phyloP scores from a whole-genome alignment of 805 yeast genomes.

The Schwanniomyces yamadae region DNA sequence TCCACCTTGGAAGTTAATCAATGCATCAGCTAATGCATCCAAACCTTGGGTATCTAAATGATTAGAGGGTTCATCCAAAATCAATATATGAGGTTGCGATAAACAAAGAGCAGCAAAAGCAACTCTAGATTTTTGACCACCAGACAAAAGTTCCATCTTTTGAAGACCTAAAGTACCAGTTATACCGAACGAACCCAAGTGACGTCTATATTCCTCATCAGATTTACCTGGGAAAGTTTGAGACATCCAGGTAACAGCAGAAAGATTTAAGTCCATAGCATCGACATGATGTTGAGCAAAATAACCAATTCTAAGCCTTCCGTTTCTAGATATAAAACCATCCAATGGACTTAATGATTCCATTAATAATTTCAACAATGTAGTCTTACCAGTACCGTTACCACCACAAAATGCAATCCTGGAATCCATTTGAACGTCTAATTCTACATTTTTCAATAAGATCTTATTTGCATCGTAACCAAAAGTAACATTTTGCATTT shows the following conservation, averaged over 20 bases:
- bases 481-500: conserved; percentile 80
- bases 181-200: conserved; percentile 94
- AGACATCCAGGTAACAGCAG: conserved; percentile 95
- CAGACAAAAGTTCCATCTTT: conserved; percentile 84
- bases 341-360: conserved; percentile 69
- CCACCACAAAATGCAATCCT: conserved; percentile 98
- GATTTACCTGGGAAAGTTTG: conserved; percentile 85
- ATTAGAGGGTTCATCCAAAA: conserved; percentile 96
- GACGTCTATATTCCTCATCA: conserved; percentile 96
- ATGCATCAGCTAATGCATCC: conserved; percentile 91
- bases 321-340: conserved; percentile 80
- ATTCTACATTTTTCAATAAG: conserved; percentile 71
- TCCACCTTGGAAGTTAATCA: conserved; percentile 89
- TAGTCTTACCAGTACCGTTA: conserved; percentile 98
- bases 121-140: conserved; percentile 98
- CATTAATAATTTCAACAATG: conserved; percentile 82
- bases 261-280: conserved; percentile 82
- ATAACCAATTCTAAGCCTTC: conserved; percentile 89
- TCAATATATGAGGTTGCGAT: conserved; percentile 83
- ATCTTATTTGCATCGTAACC: conserved; percentile 72
- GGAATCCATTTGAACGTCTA: conserved; percentile 90
- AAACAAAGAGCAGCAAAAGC: conserved; percentile 96
- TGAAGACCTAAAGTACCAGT: conserved; percentile 93
- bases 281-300: conserved; percentile 99
- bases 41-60: conserved; percentile 98